Conservation (phyloP, 164 flowering plant genomes). For the Hamamelis virginiana region DNA sequence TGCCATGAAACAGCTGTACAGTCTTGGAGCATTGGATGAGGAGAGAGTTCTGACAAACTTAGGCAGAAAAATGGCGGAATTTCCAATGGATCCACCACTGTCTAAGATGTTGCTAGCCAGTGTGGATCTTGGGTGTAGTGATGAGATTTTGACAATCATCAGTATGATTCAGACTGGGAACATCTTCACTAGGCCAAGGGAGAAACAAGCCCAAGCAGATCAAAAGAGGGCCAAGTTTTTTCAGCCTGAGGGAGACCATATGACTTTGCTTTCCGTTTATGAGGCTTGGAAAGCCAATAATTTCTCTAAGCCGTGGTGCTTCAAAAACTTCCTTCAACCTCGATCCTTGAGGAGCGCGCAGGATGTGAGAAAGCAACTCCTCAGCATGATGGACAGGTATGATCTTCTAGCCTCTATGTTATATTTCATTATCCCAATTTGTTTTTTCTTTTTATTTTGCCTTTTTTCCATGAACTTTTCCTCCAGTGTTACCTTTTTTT, state of each 20-base stretch:
- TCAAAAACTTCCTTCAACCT: no score
- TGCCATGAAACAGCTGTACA: conserved; percentile 96
- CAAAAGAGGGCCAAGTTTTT: conserved; percentile 86
- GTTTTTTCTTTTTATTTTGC: no score
- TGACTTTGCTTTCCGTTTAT: conserved; percentile 83
- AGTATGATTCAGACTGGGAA: conserved; percentile 88
- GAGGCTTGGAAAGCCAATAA: conserved; percentile 82
- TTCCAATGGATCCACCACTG: conserved; percentile 92
- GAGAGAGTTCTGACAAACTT: conserved; percentile 73
- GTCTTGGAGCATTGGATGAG: conserved; percentile 82
- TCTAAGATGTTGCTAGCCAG: conserved; percentile 95
- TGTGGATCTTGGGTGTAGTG: conserved; percentile 59
- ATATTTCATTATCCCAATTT: no score
- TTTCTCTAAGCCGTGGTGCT: no score
- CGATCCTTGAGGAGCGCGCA: no score
- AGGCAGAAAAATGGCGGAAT: conserved; percentile 97
- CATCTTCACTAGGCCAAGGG: conserved; percentile 83
- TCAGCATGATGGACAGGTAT: no score
- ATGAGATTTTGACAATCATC: conserved; percentile 90
- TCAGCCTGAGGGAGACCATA: conserved; percentile 88
- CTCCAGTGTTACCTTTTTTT: no score
- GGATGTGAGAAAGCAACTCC: no score
- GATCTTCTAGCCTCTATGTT: no score
- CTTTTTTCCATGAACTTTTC: no score
- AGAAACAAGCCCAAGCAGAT: conserved; percentile 94